A percentile compares a stretch with the other conserved stretches of the same genome.
phyloP scores from a whole-genome alignment of 208 protist genomes.

The Leishmania lainsoni region DNA sequence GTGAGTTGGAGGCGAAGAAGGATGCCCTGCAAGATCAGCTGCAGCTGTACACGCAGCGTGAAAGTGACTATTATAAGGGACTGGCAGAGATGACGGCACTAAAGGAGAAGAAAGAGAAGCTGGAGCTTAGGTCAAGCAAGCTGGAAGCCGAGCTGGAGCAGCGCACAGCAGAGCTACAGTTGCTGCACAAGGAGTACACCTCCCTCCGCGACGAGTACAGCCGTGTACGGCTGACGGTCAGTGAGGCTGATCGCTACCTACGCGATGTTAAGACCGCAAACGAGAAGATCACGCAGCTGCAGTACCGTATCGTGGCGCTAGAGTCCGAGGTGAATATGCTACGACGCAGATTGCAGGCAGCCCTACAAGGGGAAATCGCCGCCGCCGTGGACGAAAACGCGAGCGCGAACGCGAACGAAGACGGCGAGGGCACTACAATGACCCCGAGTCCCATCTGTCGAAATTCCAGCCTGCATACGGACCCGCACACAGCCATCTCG shows the following conservation, averaged over 20 bases:
- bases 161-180: constrained; percentile 50
- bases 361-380: neutral
- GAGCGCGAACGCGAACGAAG: neutral
- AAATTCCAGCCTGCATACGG: neutral
- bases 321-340: constrained; percentile 39
- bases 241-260: constrained; percentile 43
- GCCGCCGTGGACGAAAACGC: neutral
- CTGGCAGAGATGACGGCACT: constrained; percentile 38
- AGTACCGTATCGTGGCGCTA: constrained; percentile 40
- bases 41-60: constrained; percentile 42
- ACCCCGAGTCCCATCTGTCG: neutral
- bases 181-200: constrained; percentile 67
- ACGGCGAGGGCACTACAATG: neutral
- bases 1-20: constrained; percentile 48
- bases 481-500: constrained; percentile 12
- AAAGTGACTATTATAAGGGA: constrained; percentile 63
- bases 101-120: constrained; percentile 24
- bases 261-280: constrained; percentile 42
- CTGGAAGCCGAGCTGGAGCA: constrained; percentile 40
- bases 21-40: constrained; percentile 49
- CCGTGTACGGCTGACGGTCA: constrained; percentile 35
- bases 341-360: constrained; percentile 17
- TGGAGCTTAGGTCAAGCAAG: constrained; percentile 9
- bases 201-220: constrained; percentile 65
- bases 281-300: constrained; percentile 43